Conservation (phyloP, 176 grass and related monocot genomes). For the Paspalum vaginatum region DNA sequence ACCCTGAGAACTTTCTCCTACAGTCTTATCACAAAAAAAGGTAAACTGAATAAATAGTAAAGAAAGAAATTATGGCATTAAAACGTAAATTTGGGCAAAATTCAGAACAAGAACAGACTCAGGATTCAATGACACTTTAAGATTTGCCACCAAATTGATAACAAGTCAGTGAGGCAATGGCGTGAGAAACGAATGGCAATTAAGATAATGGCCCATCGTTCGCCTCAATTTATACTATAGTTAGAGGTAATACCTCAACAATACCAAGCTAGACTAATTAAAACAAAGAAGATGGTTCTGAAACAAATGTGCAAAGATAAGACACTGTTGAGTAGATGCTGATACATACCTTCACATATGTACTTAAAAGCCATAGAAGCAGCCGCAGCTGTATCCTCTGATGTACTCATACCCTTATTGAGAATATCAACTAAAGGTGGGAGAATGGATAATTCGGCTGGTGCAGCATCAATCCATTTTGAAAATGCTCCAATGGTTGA, state of each 20-base stretch:
- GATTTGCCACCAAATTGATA: neutral
- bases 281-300: neutral
- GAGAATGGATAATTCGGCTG: constrained; percentile 77
- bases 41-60: constrained; percentile 18
- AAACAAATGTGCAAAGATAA: constrained; percentile 29
- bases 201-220: neutral
- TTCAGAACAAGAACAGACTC: constrained; percentile 3
- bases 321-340: constrained; percentile 6
- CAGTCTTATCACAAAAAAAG: constrained; percentile 64
- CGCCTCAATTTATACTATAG: constrained; percentile 7
- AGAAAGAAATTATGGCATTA: constrained; percentile 1
- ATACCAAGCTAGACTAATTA: neutral
- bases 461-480: constrained; percentile 89
- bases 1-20: constrained; percentile 80
- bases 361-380: constrained; percentile 95
- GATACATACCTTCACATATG: constrained; percentile 96
- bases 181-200: neutral
- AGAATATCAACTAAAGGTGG: constrained; percentile 92
- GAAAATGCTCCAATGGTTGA: constrained; percentile 90
- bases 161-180: neutral
- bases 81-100: constrained; percentile 5
- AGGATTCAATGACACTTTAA: neutral
- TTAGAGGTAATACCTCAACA: constrained; percentile 25
- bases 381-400: constrained; percentile 82
- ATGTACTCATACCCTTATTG: constrained; percentile 85